phyloP scores from a whole-genome alignment of 441 rosid genomes.

The Populus hybrid region DNA sequence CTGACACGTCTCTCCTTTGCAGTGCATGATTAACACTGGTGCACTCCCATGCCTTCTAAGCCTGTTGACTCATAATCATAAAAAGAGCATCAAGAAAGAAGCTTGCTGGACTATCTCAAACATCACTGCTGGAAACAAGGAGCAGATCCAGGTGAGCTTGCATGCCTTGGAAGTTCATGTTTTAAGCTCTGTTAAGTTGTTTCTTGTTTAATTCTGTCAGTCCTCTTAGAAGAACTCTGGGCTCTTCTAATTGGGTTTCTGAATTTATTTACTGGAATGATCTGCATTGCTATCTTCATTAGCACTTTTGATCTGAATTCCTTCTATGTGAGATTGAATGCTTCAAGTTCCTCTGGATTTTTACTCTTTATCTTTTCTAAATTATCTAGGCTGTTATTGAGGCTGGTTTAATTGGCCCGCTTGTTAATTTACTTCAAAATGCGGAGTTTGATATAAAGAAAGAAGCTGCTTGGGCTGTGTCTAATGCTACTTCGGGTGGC shows the following conservation, averaged over 20 bases:
- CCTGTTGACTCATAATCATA: constrained; percentile 53
- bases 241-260: neutral
- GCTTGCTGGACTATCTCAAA: constrained; percentile 90
- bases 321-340: neutral
- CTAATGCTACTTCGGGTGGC: constrained; percentile 84
- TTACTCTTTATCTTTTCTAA: neutral
- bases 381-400: constrained; percentile 58
- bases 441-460: constrained; percentile 82
- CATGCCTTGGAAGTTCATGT: neutral
- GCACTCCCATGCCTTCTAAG: constrained; percentile 62
- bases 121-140: constrained; percentile 79
- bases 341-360: neutral
- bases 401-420: constrained; percentile 49
- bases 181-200: neutral
- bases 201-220: neutral
- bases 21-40: constrained; percentile 48
- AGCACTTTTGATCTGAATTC: neutral
- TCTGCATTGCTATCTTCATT: neutral
- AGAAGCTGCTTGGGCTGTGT: constrained; percentile 78
- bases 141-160: constrained; percentile 66
- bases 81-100: constrained; percentile 80
- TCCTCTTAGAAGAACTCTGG: neutral
- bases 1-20: neutral
- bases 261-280: neutral
- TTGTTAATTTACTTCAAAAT: constrained; percentile 62